These are phyloP conservation scores for Silene coronaria DNA, from an alignment of 179 eudicot genomes.

Conservation along the genomic window DNA sequence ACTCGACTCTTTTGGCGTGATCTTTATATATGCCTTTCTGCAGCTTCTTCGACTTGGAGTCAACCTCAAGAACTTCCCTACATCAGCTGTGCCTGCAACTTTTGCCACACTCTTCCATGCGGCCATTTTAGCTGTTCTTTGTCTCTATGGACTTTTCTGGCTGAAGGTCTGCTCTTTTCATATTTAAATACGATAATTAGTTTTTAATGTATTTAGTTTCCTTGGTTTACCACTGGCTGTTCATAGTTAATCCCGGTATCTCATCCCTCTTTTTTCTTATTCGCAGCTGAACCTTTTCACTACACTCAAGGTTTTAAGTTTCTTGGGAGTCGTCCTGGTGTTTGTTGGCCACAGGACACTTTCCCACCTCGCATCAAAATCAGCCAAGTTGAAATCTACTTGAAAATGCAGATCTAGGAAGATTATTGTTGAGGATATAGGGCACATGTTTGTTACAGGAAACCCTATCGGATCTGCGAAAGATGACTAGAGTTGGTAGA, in stretches of 20 bases:
- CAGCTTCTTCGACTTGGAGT: conserved; percentile 70
- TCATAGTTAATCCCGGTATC: neutral
- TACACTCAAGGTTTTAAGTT: conserved; percentile 68
- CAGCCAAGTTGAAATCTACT: conserved; percentile 71
- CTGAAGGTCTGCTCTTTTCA: conserved; percentile 52
- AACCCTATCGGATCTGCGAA: conserved; percentile 3
- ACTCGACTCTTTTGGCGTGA: neutral
- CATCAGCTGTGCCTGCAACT: conserved; percentile 52
- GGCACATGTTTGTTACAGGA: conserved; percentile 18
- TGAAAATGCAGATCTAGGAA: conserved; percentile 24
- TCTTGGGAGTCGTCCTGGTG: conserved; percentile 71
- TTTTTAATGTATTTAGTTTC: neutral
- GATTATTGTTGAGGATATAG: neutral
- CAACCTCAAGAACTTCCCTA: conserved; percentile 79
- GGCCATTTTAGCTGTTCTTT: conserved; percentile 75
- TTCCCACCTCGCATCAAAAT: conserved; percentile 69
- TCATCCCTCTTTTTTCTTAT: neutral
- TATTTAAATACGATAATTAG: neutral
- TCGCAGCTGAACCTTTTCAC: conserved; percentile 81
- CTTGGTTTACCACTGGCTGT: neutral
- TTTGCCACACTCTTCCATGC: conserved; percentile 72
- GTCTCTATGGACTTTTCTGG: conserved; percentile 78
- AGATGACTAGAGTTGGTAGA: conserved; percentile 17
- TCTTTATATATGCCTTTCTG: conserved; percentile 9
- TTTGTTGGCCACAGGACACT: conserved; percentile 79